Conservation (phyloP, 371 early-diverging fungal genomes). For the Fennellomyces sp. region DNA sequence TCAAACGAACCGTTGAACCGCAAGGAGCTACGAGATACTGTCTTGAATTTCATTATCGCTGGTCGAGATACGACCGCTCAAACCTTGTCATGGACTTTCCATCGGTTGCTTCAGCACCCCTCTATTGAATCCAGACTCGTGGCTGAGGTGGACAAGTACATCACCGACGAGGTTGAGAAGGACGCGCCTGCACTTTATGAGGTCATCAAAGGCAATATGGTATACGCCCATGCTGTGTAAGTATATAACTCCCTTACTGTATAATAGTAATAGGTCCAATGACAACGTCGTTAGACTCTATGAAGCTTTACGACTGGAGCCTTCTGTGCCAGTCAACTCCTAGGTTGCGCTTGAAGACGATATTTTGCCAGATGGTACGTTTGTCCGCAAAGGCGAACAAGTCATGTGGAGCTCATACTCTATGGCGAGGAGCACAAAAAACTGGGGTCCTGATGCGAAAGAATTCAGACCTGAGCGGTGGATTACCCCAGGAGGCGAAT, state of each 20-base stretch:
- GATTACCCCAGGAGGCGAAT: slow-evolving; percentile 44
- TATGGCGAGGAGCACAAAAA: slow-evolving; percentile 51
- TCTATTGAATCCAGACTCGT: slow-evolving; percentile 54
- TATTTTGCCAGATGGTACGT: slow-evolving; percentile 69
- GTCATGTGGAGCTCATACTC: slow-evolving; percentile 54
- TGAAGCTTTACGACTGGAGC: slow-evolving; percentile 73
- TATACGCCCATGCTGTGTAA: slow-evolving; percentile 61
- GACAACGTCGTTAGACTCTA: too few species aligned
- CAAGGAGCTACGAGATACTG: slow-evolving; percentile 63
- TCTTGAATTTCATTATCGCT: slow-evolving; percentile 74
- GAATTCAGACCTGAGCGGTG: slow-evolving; percentile 69
- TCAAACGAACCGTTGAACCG: slow-evolving; percentile 53
- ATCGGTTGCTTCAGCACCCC: slow-evolving; percentile 55
- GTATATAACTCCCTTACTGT: too few species aligned
- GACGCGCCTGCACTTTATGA: slow-evolving; percentile 42
- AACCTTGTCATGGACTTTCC: slow-evolving; percentile 74
- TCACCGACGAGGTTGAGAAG: slow-evolving; percentile 28
- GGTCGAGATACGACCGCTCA: slow-evolving; percentile 76
- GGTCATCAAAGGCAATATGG: slow-evolving; percentile 50
- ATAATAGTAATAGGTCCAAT: too few species aligned
- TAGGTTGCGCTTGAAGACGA: slow-evolving; percentile 70
- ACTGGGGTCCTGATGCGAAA: slow-evolving; percentile 65
- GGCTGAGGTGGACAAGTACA: slow-evolving; percentile 51
- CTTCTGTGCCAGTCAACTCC: slow-evolving; percentile 68
- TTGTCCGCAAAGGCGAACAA: slow-evolving; percentile 57